Conservation (phyloP, 179 eudicot genomes). For the Beta corolliflora region DNA sequence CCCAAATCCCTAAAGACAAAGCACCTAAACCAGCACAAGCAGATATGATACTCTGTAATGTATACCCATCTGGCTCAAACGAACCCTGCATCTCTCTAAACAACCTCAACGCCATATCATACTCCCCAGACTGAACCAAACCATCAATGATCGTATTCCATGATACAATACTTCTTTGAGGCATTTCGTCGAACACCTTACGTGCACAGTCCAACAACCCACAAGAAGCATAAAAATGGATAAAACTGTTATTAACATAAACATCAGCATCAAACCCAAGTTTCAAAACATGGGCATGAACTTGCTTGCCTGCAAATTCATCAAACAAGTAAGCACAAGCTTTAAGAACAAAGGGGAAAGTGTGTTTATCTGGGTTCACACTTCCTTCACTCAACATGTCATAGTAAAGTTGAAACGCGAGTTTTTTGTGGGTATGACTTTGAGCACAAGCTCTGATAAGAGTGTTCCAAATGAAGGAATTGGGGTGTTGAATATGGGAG, state of each 20-base stretch:
- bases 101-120: conserved; percentile 53
- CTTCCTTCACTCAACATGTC: conserved; percentile 39
- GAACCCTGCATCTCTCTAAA: conserved; percentile 50
- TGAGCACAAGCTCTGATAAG: conserved; percentile 62
- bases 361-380: conserved; percentile 67
- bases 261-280: conserved; percentile 60
- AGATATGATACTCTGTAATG: conserved; percentile 54
- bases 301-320: conserved; percentile 50
- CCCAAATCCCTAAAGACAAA: conserved; percentile 71
- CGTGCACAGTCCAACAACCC: conserved; percentile 53
- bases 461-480: conserved; percentile 72
- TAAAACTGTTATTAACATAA: conserved; percentile 62
- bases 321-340: conserved; percentile 71
- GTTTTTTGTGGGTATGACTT: conserved; percentile 39
- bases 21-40: conserved; percentile 79
- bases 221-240: conserved; percentile 74
- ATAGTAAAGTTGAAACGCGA: conserved; percentile 41
- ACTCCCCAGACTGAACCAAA: conserved; percentile 60
- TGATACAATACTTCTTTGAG: conserved; percentile 62
- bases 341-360: conserved; percentile 72
- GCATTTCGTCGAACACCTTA: conserved; percentile 74
- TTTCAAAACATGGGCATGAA: conserved; percentile 57
- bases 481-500: conserved; percentile 43
- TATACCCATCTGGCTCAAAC: conserved; percentile 70
- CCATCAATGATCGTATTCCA: conserved; percentile 78